Conservation (phyloP, 257 asterid genomes). For the Nicotiana undulata region DNA sequence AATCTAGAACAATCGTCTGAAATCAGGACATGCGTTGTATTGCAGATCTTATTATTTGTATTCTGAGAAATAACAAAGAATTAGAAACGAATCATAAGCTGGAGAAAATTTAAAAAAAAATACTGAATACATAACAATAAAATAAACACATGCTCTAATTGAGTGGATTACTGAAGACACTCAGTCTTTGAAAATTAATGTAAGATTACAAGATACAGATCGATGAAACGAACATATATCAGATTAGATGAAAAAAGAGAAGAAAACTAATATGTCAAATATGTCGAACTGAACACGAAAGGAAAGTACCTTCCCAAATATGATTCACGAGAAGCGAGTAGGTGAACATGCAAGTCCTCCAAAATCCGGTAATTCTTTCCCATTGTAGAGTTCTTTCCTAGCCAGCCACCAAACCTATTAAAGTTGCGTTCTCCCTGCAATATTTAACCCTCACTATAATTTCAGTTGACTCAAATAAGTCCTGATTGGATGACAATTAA, state of each 20-base stretch:
- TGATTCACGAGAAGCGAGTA: slow-evolving; percentile 83
- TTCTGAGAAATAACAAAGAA: not conserved
- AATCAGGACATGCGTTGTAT: not conserved
- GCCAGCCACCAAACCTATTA: slow-evolving; percentile 98
- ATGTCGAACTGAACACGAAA: not conserved
- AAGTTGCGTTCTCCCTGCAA: slow-evolving; percentile 89
- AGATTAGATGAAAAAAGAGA: not conserved
- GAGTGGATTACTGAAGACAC: not conserved
- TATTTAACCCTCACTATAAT: slow-evolving; percentile 5
- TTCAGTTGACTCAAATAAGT: not conserved
- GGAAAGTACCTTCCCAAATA: slow-evolving; percentile 65
- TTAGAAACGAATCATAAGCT: not conserved
- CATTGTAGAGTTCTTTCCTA: slow-evolving; percentile 90
- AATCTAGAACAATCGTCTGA: not conserved
- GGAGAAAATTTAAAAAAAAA: not conserved
- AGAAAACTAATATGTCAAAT: not conserved
- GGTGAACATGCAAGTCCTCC: slow-evolving; percentile 91
- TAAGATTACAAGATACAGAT: not conserved
- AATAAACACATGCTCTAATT: not conserved
- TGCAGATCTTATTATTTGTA: not conserved
- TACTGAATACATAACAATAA: not conserved
- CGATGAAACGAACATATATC: not conserved
- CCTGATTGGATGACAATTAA: not conserved
- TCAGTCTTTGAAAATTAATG: not conserved
- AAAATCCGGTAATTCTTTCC: slow-evolving; percentile 79